Conservation (phyloP, 2,329 filamentous ascomycete genomes). For the Xylariaceae sp. region DNA sequence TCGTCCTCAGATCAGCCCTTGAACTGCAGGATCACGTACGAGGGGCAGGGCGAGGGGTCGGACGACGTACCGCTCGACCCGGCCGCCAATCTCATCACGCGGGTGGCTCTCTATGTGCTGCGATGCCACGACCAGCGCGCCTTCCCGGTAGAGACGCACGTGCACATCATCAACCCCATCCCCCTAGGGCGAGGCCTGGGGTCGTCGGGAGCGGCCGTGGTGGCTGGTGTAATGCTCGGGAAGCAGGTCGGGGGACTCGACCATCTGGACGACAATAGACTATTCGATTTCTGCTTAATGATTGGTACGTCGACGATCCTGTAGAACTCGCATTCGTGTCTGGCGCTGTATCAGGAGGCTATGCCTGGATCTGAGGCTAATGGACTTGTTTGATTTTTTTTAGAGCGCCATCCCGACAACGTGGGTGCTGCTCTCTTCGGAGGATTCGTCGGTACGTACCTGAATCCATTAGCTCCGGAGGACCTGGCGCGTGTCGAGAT, state of each 20-base stretch:
- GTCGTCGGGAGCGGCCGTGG: constrained; percentile 94
- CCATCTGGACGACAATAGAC: constrained; percentile 72
- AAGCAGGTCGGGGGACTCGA: constrained; percentile 84
- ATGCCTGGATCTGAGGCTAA: constrained; percentile 4
- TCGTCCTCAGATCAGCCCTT: constrained; percentile 61
- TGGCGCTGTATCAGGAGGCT: not conserved
- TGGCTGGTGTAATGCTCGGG: constrained; percentile 89
- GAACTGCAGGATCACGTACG: constrained; percentile 90
- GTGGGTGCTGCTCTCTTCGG: constrained; percentile 94
- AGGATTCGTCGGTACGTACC: constrained; percentile 94
- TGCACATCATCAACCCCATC: constrained; percentile 95
- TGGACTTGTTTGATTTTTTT: constrained; percentile 25
- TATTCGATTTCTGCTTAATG: constrained; percentile 97
- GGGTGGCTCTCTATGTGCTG: constrained; percentile 91
- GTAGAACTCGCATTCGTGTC: too few relatives aligned
- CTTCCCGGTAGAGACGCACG: constrained; percentile 84
- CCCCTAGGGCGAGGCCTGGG: constrained; percentile 89
- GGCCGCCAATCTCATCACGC: constrained; percentile 88
- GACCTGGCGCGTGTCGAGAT: constrained; percentile 92
- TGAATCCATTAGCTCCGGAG: constrained; percentile 87
- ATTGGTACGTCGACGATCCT: constrained; percentile 60
- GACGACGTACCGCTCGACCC: constrained; percentile 80
- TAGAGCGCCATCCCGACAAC: constrained; percentile 88
- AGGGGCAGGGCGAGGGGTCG: constrained; percentile 73
- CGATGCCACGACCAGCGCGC: constrained; percentile 84